Evolutionary conservation across 2,329 filamentous ascomycete genomes (phyloP).

Genomic region (Aspergillus sp.): DNA sequence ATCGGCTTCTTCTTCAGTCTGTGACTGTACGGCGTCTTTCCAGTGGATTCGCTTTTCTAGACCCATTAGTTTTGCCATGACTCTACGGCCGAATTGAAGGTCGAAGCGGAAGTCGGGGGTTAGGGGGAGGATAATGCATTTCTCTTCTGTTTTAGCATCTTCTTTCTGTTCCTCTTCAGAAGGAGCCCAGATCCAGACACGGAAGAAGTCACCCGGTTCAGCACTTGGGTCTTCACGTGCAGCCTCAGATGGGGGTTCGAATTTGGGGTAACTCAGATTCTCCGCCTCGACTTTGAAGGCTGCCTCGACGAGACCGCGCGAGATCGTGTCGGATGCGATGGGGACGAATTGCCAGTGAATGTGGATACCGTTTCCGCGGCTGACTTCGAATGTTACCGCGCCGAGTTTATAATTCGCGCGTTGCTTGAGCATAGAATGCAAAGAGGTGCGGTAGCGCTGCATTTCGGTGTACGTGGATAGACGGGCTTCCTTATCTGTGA

Average conservation of each 20-base stretch:
- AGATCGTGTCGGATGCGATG: constrained; percentile 60
- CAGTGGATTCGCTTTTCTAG: constrained; percentile 74
- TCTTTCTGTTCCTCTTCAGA: constrained; percentile 6
- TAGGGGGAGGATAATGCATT: constrained; percentile 67
- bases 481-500: constrained; percentile 53
- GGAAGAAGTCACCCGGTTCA: constrained; percentile 60
- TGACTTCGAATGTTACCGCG: constrained; percentile 88
- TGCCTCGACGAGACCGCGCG: constrained; percentile 70
- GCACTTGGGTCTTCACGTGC: constrained; percentile 34
- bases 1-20: constrained; percentile 72
- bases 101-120: constrained; percentile 71
- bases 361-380: constrained; percentile 72
- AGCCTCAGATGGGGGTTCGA: constrained; percentile 31
- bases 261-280: constrained; percentile 57
- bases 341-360: constrained; percentile 92
- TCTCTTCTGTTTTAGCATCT: constrained; percentile 38
- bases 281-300: constrained; percentile 85
- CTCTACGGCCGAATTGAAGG: constrained; percentile 79
- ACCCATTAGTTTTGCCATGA: constrained; percentile 78
- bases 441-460: constrained; percentile 66
- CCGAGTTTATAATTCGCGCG: constrained; percentile 55
- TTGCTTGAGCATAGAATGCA: constrained; percentile 67
- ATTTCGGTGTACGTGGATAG: constrained; percentile 68
- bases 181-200: constrained; percentile 69
- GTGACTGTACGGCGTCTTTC: constrained; percentile 73